These are phyloP conservation scores for Neurospora sp. DNA, from an alignment of 495 filamentous ascomycete species.

Conservation along the genomic window DNA sequence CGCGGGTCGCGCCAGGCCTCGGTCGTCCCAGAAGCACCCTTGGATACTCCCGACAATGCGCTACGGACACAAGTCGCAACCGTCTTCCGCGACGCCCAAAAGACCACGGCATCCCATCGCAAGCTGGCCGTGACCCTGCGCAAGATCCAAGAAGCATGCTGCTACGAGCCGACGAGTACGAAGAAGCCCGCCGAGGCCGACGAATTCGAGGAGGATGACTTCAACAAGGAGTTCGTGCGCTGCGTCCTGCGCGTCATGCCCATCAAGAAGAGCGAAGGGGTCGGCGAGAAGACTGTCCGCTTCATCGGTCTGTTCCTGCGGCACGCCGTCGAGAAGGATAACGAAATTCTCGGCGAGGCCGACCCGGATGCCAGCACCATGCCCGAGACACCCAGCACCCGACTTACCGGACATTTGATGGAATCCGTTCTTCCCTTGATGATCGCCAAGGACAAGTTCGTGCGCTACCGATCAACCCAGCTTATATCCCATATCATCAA, in stretches of 20 bases:
- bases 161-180: conserved; percentile 56
- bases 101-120: conserved; percentile 75
- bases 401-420: conserved; percentile 64
- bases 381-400: conserved; percentile 69
- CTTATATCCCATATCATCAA: conserved; percentile 80
- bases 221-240: conserved; percentile 73
- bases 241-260: conserved; percentile 73
- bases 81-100: conserved; percentile 81
- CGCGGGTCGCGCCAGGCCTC: conserved; percentile 52
- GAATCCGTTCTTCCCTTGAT: conserved; percentile 59
- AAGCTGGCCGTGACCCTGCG: conserved; percentile 79
- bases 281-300: conserved; percentile 73
- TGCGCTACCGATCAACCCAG: conserved; percentile 84
- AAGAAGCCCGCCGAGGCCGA: conserved; percentile 36
- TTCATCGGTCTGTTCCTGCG: conserved; percentile 80
- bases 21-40: conserved; percentile 51
- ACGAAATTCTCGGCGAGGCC: conserved; percentile 37
- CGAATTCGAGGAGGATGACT: conserved; percentile 70
- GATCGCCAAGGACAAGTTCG: conserved; percentile 76
- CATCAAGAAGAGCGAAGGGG: conserved; percentile 86
- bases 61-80: conserved; percentile 67
- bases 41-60: conserved; percentile 58
- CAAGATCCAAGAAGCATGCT: conserved; percentile 81
- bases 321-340: conserved; percentile 75
- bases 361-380: conserved; percentile 50